Evolutionary conservation across 129 eudicot genomes (phyloP), one percentile per base, ranked within the genome.

Genomic region (Kitagawia praeruptora): DNA sequence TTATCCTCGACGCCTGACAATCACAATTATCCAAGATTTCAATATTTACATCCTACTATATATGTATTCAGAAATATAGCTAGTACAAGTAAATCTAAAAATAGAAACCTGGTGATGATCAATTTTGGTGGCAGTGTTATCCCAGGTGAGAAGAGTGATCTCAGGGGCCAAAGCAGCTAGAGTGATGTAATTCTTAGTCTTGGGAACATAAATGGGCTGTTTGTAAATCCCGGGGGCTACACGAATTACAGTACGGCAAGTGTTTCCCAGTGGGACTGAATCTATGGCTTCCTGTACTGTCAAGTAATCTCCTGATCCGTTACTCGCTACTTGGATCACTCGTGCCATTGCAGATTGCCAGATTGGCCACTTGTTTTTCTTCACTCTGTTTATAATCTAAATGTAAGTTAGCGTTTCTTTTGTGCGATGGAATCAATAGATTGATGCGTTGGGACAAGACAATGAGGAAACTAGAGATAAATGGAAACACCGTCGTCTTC

Each of bases 271-370:
- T 4, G 98, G 97, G 31, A 93, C 88, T 48, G 80, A 77, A 86
- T 93, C 98, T 12, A 93, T 84, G 37, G 98, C 98, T 53, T 93
- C 97, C 77, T 91, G 98, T 40, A 93, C 87, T 10, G 92, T 87
- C 84, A 83, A 51, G 91, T 56, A 87, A 41, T 91, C 87, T 21
- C 87, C 98, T 78, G 79, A 78, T 53, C 98, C 98, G 82, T 87
- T 91, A 34, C 80, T 84, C 38, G 98, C 86, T 70, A 93, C 98
- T 74, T 84, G 85, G n/a, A 86, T 48, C 46, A 89, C 91, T 82
- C 81, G 70, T 2, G 91, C 85, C 87, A 83, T 82, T 15, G 54
- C 23, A 54, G 49, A 21, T 78, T 34, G 37, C 37, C 67, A n/a
- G n/a, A n/a, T n/a, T n/a, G n/a, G n/a, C 73, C 76, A 23, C 48